These are phyloP conservation scores for Yamadazyma takamatsuzukensis DNA, from an alignment of 805 yeast species.

Conservation along the genomic window DNA sequence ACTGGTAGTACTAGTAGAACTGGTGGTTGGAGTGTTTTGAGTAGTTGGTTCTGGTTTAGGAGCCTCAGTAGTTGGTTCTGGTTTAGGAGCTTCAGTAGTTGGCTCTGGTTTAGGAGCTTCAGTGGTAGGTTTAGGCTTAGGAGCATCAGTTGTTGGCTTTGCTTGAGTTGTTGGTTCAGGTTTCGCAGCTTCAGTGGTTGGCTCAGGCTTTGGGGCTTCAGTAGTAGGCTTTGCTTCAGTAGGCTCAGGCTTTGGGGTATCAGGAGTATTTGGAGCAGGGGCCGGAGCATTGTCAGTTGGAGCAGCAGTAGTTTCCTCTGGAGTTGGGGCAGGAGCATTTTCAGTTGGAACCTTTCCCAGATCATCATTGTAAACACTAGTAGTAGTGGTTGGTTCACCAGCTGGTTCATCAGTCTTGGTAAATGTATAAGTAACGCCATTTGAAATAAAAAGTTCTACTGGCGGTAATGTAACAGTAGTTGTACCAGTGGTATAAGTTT, in stretches of 20 bases:
- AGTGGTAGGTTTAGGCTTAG: slow-evolving; percentile 9
- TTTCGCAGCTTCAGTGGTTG: slow-evolving; percentile 11
- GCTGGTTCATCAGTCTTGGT: slow-evolving; percentile 37
- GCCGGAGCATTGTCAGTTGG: slow-evolving; percentile 29
- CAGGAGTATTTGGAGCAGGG: slow-evolving; percentile 24
- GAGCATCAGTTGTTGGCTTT: slow-evolving; percentile 2
- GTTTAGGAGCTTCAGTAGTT: slow-evolving; percentile 12
- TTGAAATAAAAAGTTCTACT: slow-evolving; percentile 49
- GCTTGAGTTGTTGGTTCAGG: slow-evolving; percentile 11
- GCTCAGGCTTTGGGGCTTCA: slow-evolving; percentile 7
- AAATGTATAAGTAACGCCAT: slow-evolving; percentile 48
- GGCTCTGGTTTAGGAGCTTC: slow-evolving; percentile 9
- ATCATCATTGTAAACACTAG: slow-evolving; percentile 17
- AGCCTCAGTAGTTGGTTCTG: slow-evolving; percentile 10
- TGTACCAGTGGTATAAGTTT: slow-evolving; percentile 42
- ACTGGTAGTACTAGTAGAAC: slow-evolving; percentile 14
- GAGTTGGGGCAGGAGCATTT: slow-evolving; percentile 20
- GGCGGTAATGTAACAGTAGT: slow-evolving; percentile 49
- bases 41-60: slow-evolving; percentile 11
- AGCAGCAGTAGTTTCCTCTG: slow-evolving; percentile 12
- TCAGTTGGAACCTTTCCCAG: too few species aligned
- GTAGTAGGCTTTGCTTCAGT: slow-evolving; percentile 14
- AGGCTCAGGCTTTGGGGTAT: slow-evolving; percentile 17
- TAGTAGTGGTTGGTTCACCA: slow-evolving; percentile 33
- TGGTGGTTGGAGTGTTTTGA: slow-evolving; percentile 22